Conservation (phyloP, 331 rosid genomes). For the Quercus phellos region DNA sequence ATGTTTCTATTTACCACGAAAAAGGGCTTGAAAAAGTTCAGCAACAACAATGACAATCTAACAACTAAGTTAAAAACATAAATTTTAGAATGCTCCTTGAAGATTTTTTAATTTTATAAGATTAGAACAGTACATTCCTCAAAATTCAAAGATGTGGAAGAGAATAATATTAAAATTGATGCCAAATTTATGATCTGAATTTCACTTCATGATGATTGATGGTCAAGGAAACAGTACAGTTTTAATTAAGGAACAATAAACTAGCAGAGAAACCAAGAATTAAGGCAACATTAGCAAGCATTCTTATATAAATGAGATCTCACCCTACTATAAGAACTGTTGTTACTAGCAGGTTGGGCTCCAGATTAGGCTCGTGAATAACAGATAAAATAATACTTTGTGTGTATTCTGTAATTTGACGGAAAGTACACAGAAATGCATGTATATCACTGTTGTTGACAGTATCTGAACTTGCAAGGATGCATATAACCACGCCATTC, state of each 20-base stretch:
- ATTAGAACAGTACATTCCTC: not conserved
- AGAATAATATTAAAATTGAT: not conserved
- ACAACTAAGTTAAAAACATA: not conserved
- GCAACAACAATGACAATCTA: not conserved
- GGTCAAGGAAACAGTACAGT: not conserved
- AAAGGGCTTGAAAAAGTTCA: not conserved
- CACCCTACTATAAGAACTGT: conserved; percentile 76
- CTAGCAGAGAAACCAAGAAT: not conserved
- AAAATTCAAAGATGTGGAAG: not conserved
- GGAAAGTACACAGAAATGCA: conserved; percentile 50
- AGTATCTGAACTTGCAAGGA: conserved; percentile 52
- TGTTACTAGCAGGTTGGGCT: conserved; percentile 71
- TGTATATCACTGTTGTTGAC: conserved; percentile 37
- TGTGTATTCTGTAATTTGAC: conserved; percentile 53
- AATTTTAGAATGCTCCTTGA: not conserved
- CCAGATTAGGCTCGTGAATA: conserved; percentile 56
- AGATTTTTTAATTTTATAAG: not conserved
- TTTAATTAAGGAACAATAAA: not conserved
- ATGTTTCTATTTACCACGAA: not conserved
- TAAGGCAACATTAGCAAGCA: not conserved
- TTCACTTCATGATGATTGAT: not conserved
- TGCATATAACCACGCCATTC: conserved; percentile 64
- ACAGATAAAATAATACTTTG: conserved; percentile 57
- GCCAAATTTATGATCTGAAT: not conserved
- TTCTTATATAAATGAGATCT: conserved; percentile 24